Base-by-base conservation (phyloP, 768 basidiomycete species). In the Leccinum variicolor region DNA sequence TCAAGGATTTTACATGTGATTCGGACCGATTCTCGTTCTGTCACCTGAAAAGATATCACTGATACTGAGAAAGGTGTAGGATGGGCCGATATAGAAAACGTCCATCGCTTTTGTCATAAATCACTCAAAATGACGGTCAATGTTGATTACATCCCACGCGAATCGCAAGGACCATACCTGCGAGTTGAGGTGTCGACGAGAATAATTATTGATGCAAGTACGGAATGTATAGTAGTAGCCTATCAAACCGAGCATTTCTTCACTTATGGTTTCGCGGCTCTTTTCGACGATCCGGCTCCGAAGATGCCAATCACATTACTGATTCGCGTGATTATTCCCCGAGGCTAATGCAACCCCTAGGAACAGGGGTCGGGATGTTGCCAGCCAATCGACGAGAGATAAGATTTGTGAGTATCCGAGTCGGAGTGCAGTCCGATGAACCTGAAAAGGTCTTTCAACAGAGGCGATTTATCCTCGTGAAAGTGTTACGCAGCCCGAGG, bases 311-410 rank as follows among this genome's bases (percentile, higher is more conserved):
- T 57, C 61, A 62, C 60, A 49, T 52, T 29, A 4, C 45, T 29
- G 36, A 41, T 46, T 61, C 48, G 48, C 41, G 48, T 60, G 59
- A 60, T 61, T 61, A 8, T 21, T 21, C 50, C 59, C 34, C 17
- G 41, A 34, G 39, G 26, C 19, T n/a, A 28, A 28, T n/a, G n/a
- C 14, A 25, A 34, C 59, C 47, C 59, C 41, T 61, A 53, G 41
- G 45, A 13, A 55, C 59, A 61, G 59, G 58, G 57, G 58, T 19
- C 26, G 21, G 29, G 29, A 57, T 19, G 26, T 11, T 49, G 0
- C 17, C 26, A 49, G 7, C 14, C 47, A 8, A 49, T 51, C 23
- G 53, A 14, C 4, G 15, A 45, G 17, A 46, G 19, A 33, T 21
- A 26, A n/a, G 19, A 9, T 17, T 17, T 23, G 19, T 28, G 52